Conservation (phyloP, 495 filamentous ascomycete genomes). For the Aspergillus baeticus region DNA sequence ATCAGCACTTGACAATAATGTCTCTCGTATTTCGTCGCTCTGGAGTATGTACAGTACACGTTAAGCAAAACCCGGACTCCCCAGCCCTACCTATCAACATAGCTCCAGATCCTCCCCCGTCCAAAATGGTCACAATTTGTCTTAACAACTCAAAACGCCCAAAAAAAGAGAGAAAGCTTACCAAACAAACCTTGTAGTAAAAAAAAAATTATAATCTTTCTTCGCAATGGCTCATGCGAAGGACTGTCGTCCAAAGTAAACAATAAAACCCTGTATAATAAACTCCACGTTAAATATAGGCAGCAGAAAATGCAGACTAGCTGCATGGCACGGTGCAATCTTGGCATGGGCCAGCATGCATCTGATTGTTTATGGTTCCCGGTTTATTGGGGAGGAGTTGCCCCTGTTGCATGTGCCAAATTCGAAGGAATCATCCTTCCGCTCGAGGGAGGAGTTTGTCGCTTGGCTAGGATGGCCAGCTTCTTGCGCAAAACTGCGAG, state of each 20-base stretch:
- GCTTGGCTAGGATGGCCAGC: conserved; percentile 52
- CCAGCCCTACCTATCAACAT: conserved; percentile 8
- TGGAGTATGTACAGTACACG: conserved; percentile 26
- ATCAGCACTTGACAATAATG: not conserved
- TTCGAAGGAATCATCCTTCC: conserved; percentile 34
- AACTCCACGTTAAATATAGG: conserved; percentile 13
- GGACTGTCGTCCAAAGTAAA: not conserved
- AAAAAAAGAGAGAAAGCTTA: conserved; percentile 5
- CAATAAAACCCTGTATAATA: conserved; percentile 12
- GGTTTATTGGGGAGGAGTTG: conserved; percentile 31
- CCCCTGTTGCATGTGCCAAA: conserved; percentile 29
- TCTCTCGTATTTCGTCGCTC: conserved; percentile 15
- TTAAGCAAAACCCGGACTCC: conserved; percentile 9
- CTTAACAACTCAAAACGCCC: conserved; percentile 29
- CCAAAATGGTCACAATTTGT: conserved; percentile 34
- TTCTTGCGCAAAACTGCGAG: conserved; percentile 57
- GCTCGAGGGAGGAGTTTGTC: conserved; percentile 41
- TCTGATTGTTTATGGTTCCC: conserved; percentile 1
- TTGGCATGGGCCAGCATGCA: conserved; percentile 20
- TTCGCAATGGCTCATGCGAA: not conserved
- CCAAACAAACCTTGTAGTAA: not conserved
- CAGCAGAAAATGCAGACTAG: conserved; percentile 10
- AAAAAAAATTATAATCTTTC: conserved; percentile 4
- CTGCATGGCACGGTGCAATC: conserved; percentile 6
- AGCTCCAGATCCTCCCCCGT: conserved; percentile 14